Evolutionary conservation across 2,329 filamentous ascomycete genomes (phyloP).

Genomic region (Xylaria sp.): DNA sequence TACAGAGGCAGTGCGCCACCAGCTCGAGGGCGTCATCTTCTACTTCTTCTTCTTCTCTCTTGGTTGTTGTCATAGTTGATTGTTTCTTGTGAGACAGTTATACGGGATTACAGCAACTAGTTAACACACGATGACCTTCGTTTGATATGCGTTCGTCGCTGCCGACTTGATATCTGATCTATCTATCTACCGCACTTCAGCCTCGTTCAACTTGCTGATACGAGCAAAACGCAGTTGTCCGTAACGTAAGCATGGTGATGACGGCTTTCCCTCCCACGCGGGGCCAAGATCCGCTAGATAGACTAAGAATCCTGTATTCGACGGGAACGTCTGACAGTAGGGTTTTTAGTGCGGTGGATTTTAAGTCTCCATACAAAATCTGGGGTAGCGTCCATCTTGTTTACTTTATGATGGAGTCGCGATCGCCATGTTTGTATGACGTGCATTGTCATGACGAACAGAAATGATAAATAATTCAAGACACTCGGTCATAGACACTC

Average conservation of each 20-base stretch:
- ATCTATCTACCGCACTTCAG: background rate
- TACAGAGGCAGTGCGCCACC: constrained; percentile 59
- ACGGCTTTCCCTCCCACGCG: background rate
- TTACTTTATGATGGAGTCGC: background rate
- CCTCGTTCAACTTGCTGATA: background rate
- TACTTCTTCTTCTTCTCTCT: background rate
- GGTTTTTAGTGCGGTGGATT: constrained; percentile 1
- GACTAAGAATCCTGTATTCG: background rate
- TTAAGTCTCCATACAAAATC: constrained; percentile 1
- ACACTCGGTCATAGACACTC: too few relatives aligned
- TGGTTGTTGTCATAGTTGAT: background rate
- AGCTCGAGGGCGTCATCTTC: constrained; percentile 36
- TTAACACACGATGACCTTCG: background rate
- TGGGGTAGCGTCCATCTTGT: background rate
- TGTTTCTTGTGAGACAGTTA: background rate
- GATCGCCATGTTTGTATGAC: background rate
- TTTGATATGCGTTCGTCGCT: background rate
- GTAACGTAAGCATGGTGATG: background rate
- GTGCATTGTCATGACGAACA: background rate
- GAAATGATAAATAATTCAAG: too few relatives aligned
- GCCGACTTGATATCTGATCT: background rate
- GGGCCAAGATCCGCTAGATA: constrained; percentile 5
- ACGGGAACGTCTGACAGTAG: background rate
- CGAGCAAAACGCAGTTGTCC: background rate
- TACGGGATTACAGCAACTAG: background rate